Evolutionary conservation across 176 grass and related monocot genomes (phyloP), one percentile per base, ranked within the genome.

Genomic region (Ensete ventricosum): DNA sequence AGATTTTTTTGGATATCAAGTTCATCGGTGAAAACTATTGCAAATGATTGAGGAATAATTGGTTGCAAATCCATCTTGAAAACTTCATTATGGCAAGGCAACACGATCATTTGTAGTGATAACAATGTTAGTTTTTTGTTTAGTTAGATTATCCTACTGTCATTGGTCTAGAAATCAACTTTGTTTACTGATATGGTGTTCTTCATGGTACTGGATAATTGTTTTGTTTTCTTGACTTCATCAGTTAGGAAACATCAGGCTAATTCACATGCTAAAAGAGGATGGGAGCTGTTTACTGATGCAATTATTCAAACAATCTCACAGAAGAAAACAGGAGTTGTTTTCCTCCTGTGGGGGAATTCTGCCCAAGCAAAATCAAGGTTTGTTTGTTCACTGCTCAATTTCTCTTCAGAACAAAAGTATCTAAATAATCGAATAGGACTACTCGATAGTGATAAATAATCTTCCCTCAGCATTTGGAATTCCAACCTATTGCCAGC

Each of bases 271-370:
- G 90, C 90, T 20, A 99, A 99, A 84, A 94, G 89, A 89, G 90
- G 95, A 29, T 99, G 95, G 95, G 95, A 99, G 48, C 82, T 82
- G 68, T 99, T 99, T 84, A 94, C 95, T 29, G 95, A 99, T 85
- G 77, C 78, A 64, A 84, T 94, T 22, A 99, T 99, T 57, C 89
- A 86, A 76, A 90, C 88, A 73, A 84, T 94, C 81, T 99, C 90
- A 16, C 63, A 80, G 75, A 88, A 91, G 90, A 99, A 86, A 84
- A 81, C 86, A 69, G 90, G 88, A 73, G 69, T 94, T 12, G 75
- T 94, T 0, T 99, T 99, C 86, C 82, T 99, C 82, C 95, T 99
- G n/a, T 99, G 95, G 90, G 90, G 90, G 83, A 99, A 99, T 75
- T 99, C 84, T 65, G 95, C 90, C 62, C 90, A 99, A 72, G 83